A percentile compares a stretch with the other conserved stretches of the same genome.
These are phyloP conservation scores for Dendryphion nanum DNA, from an alignment of 2,329 filamentous ascomycete genomes.

Conservation along the genomic window DNA sequence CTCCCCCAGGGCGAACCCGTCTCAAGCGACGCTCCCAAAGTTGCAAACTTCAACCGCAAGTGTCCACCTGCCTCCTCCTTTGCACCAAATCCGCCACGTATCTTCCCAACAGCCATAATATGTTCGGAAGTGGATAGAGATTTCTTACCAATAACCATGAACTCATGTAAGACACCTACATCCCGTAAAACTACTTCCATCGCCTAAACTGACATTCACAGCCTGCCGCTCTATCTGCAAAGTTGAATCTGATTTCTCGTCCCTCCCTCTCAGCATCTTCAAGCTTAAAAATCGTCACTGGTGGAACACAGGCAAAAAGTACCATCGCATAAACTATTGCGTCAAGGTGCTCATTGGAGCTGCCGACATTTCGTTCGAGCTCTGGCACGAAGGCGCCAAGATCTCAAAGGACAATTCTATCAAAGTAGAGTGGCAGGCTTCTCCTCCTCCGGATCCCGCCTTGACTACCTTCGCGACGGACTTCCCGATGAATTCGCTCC, in stretches of 20 bases:
- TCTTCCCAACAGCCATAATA: constrained; percentile 34
- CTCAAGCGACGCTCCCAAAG: constrained; percentile 30
- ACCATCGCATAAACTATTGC: constrained; percentile 35
- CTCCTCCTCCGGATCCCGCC: no score
- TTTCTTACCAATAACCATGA: constrained; percentile 28
- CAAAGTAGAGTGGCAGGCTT: background rate
- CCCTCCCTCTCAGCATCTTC: constrained; percentile 31
- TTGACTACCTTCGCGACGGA: no score
- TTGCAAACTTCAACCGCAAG: constrained; percentile 34
- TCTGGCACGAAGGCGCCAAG: constrained; percentile 23
- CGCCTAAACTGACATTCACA: background rate
- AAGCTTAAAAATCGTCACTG: constrained; percentile 37
- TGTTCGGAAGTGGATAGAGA: constrained; percentile 23
- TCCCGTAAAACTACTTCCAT: background rate
- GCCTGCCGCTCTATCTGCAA: constrained; percentile 27
- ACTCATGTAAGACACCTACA: constrained; percentile 14
- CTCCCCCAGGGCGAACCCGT: constrained; percentile 27
- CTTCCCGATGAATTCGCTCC: no score
- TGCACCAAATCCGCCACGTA: constrained; percentile 21
- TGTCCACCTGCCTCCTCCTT: constrained; percentile 17
- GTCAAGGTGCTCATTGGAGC: constrained; percentile 40
- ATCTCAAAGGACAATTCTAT: background rate
- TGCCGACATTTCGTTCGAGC: constrained; percentile 39
- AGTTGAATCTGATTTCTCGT: constrained; percentile 32
- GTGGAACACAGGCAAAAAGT: constrained; percentile 34